These are phyloP conservation scores for Gentiana straminea DNA, from an alignment of 257 asterid genomes.

Conservation along the genomic window DNA sequence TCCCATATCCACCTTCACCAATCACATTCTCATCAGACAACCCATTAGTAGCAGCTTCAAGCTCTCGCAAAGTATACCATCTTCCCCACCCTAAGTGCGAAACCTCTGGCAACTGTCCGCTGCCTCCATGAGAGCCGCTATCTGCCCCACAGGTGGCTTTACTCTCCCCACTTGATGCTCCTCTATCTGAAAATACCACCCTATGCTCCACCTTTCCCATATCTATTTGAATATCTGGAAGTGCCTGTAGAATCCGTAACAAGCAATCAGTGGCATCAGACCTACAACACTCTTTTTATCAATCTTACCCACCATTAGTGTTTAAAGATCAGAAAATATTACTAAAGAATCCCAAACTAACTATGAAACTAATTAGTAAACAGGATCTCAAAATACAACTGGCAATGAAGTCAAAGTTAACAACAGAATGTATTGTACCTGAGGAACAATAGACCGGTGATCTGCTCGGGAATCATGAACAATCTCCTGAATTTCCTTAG, in stretches of 20 bases:
- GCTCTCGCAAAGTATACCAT: slow-evolving; percentile 96
- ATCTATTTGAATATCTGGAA: slow-evolving; percentile 86
- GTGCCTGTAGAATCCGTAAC: slow-evolving; percentile 31
- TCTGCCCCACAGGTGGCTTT: slow-evolving; percentile 82
- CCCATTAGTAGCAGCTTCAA: slow-evolving; percentile 90
- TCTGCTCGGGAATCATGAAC: slow-evolving; percentile 47
- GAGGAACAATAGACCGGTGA: slow-evolving; percentile 50
- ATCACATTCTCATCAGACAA: slow-evolving; percentile 84
- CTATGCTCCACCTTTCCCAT: slow-evolving; percentile 96
- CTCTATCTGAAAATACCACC: slow-evolving; percentile 76
- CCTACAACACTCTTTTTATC: not conserved
- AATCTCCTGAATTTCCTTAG: slow-evolving; percentile 77
- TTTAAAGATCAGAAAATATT: not conserved
- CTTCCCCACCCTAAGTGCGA: slow-evolving; percentile 99
- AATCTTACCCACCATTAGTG: not conserved
- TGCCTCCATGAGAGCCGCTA: slow-evolving; percentile 62
- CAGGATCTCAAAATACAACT: slow-evolving; percentile 1
- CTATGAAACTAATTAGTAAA: not conserved
- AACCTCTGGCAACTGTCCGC: slow-evolving; percentile 84
- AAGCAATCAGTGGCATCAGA: not conserved
- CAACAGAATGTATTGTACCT: slow-evolving; percentile 18
- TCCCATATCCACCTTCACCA: slow-evolving; percentile 97
- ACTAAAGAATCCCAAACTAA: not conserved
- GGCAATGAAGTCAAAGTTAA: not conserved
- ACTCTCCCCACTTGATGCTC: slow-evolving; percentile 93